Evolutionary conservation across 2,329 filamentous ascomycete genomes (phyloP), one percentile per base, ranked within the genome.

Genomic region (Arthrobotrys megalospora): DNA sequence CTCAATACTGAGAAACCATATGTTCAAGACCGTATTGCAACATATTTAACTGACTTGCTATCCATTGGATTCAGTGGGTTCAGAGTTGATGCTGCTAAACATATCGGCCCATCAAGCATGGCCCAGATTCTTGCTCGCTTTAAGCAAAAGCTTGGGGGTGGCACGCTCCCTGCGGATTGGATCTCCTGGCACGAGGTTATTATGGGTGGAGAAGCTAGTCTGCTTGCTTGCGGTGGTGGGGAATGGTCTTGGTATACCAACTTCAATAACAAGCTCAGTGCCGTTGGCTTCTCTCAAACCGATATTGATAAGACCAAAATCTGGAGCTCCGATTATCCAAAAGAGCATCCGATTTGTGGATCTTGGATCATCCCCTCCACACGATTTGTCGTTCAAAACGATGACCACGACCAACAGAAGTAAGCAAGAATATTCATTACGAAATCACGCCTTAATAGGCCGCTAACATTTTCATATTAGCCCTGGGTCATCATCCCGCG

Each of bases 221-320:
- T 83, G 0, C 65, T 83, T 14, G 82, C 82, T 48, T 83, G 82
- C 32, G 73, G 78, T 24, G 82, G 82, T 1, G 82, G 81, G 0
- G 68, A 81, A 38, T 82, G 81, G 81, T 82, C 79, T n/a, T 82
- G 81, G 82, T 83, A 83, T 34, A 83, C 82, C 5, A 83, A 83
- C 36, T 80, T 83, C 38, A 79, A 82, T 45, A 81, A 62, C 24
- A 68, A 81, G 19, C 73, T 83, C 1, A 76, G 65, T 21, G 75
- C 65, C 0, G 80, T 77, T 7, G 82, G 82, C 1, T 78, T 83
- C 28, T 81, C 80, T 0, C 21, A 75, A 7, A 41, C 68, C 6
- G 82, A 82, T 53, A 80, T 83, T 16, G 80, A 80, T 12, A 82
- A 82, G 60, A 79, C 82, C 5, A 83, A 83, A 76, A 80, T 83